These are phyloP conservation scores for Annulohypoxylon bovei DNA, from an alignment of 495 filamentous ascomycete genomes.

Conservation along the genomic window DNA sequence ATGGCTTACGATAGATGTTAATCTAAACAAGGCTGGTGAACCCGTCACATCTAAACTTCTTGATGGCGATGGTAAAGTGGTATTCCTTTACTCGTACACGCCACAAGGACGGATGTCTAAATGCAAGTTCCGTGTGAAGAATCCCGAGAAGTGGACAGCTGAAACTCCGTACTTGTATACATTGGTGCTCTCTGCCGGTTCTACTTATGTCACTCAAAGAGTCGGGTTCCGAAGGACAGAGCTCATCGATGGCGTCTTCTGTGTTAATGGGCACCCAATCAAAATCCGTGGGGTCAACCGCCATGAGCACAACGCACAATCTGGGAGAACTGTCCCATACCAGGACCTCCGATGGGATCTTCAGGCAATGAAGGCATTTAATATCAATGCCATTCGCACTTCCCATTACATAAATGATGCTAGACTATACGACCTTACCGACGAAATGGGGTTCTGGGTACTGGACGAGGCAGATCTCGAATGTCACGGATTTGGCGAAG, in stretches of 20 bases:
- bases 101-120: conserved; percentile 16
- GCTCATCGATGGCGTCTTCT: conserved; percentile 64
- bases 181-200: conserved; percentile 52
- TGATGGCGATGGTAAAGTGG: conserved; percentile 43
- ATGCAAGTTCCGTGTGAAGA: conserved; percentile 49
- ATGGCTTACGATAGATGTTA: conserved; percentile 59
- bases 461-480: conserved; percentile 79
- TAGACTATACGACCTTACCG: conserved; percentile 69
- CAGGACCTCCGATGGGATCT: conserved; percentile 66
- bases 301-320: conserved; percentile 71
- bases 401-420: conserved; percentile 71
- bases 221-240: conserved; percentile 71
- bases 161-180: conserved; percentile 73
- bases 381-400: conserved; percentile 74
- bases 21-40: conserved; percentile 44
- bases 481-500: conserved; percentile 72
- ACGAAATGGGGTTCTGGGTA: conserved; percentile 76
- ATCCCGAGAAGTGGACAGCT: conserved; percentile 73
- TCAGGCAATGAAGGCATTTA: conserved; percentile 71
- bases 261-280: conserved; percentile 69
- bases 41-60: conserved; percentile 48
- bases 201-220: conserved; percentile 57
- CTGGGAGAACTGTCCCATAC: conserved; percentile 69
- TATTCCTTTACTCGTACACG: conserved; percentile 33
- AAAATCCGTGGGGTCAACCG: conserved; percentile 73